Base-by-base conservation (phyloP, 1,284 basidiomycete genomes). In the Xerocomus amazonicus region DNA sequence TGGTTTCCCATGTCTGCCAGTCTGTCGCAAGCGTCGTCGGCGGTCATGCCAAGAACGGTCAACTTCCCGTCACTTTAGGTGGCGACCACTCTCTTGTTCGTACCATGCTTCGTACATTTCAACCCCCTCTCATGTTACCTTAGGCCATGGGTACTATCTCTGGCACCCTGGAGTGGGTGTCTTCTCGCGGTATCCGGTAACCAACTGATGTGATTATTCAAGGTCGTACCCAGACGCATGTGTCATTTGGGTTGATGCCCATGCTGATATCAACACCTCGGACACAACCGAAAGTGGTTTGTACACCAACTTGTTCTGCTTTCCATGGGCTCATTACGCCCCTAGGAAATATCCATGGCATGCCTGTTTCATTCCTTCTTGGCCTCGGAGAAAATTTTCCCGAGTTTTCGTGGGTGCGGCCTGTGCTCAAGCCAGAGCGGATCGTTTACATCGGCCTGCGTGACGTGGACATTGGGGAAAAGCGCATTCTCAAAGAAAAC, bases 361-460 rank as follows among this genome's bases (percentile, higher is more conserved):
- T 97, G 86, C 97, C 96, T 34, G 81, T 98, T 43, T 92, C 96
- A 16, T 99, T 99, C 82, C 83, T 99, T 46, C 79, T 94, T 48
- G 89, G 90, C 5, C 73, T 93, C 51, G 80, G 76, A 37, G 67
- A 65, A 43, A 66, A 73, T 53, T 62, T 81, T 36, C 67, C 77
- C 50, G 80, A 81, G 57, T 94, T 92, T 63, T 74, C 79, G 31
- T 97, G 94, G 94, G 75, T 95, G 55, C 81, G 85, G 64, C 83
- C 90, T 36, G 55, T 77, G 36, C 77, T 97, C 37, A 83, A 78
- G 57, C 73, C 90, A 2, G 78, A 88, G 48, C 80, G 83, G 32
- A 68, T 97, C 41, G 93, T 93, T 32, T 98, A 97, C 75, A 97
- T 99, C 62, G 96, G 96, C 53, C 79, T 99, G 52, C 87, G 97